Percentiles rank a stretch among this genome's conserved stretches.
Evolutionary conservation across 306 rosid genomes (phyloP).

Genomic region (Echinosophora koreensis): DNA sequence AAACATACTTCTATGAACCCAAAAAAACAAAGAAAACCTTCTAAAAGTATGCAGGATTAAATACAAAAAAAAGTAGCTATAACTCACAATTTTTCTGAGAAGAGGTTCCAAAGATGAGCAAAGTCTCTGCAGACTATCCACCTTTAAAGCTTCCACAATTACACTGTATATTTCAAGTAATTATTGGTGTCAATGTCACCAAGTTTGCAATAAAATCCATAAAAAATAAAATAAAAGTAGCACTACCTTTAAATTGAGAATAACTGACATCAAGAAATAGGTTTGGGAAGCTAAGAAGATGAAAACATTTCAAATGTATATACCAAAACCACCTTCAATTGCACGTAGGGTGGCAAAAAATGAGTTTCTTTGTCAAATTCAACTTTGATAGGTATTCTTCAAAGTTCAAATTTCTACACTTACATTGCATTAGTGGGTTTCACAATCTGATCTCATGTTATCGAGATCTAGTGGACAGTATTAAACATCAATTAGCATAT

Average conservation of each 20-base stretch:
- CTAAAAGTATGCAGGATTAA: neutral
- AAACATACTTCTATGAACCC: slow-evolving; percentile 6
- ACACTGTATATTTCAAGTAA: slow-evolving; percentile 65
- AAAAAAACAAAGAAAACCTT: neutral
- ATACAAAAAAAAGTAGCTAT: slow-evolving; percentile 5
- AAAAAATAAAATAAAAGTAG: neutral
- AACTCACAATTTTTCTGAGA: slow-evolving; percentile 89
- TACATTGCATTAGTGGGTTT: slow-evolving; percentile 5
- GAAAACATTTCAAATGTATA: slow-evolving; percentile 21
- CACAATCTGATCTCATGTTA: slow-evolving; percentile 18
- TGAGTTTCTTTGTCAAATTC: slow-evolving; percentile 31
- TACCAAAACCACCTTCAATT: slow-evolving; percentile 26
- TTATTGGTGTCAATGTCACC: slow-evolving; percentile 38
- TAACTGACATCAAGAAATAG: neutral
- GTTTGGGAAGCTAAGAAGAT: neutral
- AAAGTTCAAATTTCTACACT: neutral
- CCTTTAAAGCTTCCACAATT: slow-evolving; percentile 89
- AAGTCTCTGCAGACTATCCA: slow-evolving; percentile 87
- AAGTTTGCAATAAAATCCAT: slow-evolving; percentile 38
- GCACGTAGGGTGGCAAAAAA: neutral
- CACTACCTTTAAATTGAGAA: slow-evolving; percentile 35
- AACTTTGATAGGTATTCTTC: neutral
- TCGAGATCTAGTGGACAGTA: slow-evolving; percentile 24
- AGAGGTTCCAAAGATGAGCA: slow-evolving; percentile 87
- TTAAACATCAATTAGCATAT: neutral